Evolutionary conservation across 1,284 basidiomycete species (phyloP), one percentile per base, ranked within the genome.

Genomic region (Vanrija sp.): DNA sequence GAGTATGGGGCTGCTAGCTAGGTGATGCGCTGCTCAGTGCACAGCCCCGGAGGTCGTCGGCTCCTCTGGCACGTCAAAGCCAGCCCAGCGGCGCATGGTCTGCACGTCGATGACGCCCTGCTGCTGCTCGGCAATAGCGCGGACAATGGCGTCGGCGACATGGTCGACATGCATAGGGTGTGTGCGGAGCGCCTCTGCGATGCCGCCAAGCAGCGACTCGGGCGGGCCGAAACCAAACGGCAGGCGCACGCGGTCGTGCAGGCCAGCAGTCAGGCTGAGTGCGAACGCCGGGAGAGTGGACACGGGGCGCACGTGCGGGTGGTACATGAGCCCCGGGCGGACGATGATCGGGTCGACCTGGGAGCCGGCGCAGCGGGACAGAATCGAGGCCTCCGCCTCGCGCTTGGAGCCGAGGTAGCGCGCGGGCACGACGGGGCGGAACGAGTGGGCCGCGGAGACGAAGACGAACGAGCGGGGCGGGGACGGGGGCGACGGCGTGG

Each of bases 141-240:
- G 52, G 26, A 75, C 42, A 1, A 92, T 83, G 0, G 93, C 91
- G 65, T 87, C 85, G 1, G 88, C 95, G 39, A 98, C 91, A 58
- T 95, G 92, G 67, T 98, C 95, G 25, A 97, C 91, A 70, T 98
- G 95, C 46, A 98, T 85, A 0, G 96, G 93, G 25, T 87, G 90
- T 51, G 88, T 87, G 12, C 83, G 85, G 29, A 97, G 78, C 1
- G 89, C 85, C 38, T 85, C 81, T 28, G 66, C 55, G 23, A 61
- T 66, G 61, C 51, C 60, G 53, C 63, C 64, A n/a, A 70, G 51
- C 26, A 63, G 26, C 72, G 71, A 57, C 78, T 67, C 43, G 68
- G 65, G 50, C 77, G 74, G 9, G 34, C 34, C 34, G 80, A 83
- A 55, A 83, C 70, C 52, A 78, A 76, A 61, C 81, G 83, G 64